A percentile compares a stretch with the other conserved stretches of the same genome.
Conservation (phyloP, 2,329 filamentous ascomycete species). For the Epichloe typhina region DNA sequence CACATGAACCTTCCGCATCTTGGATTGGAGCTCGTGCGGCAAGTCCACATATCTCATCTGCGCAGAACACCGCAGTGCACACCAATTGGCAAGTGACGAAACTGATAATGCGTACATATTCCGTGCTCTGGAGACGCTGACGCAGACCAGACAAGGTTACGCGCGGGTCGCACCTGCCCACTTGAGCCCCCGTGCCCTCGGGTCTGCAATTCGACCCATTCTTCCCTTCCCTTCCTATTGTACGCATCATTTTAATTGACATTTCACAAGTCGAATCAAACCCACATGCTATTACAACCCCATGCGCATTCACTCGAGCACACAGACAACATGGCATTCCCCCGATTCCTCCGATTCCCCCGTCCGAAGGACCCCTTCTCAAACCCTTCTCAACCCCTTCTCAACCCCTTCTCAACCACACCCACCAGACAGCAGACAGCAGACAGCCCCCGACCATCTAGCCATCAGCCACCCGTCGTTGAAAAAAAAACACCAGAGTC, state of each 20-base stretch:
- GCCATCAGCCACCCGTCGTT: slow-evolving; percentile 1
- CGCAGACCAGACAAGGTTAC: not conserved
- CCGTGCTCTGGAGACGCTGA: no score
- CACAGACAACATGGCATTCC: not conserved
- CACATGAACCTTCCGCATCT: no score
- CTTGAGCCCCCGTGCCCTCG: not conserved
- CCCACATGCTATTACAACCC: no score
- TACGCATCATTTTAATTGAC: no score
- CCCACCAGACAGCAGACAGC: no score
- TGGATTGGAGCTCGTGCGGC: no score
- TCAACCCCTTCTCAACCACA: not conserved
- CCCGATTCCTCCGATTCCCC: not conserved
- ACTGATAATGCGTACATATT: no score
- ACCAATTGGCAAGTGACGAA: no score
- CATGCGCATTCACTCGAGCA: no score
- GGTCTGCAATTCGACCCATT: not conserved
- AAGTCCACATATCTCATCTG: no score
- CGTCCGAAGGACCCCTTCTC: not conserved
- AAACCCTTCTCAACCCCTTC: not conserved
- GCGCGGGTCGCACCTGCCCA: not conserved
- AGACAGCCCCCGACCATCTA: not conserved
- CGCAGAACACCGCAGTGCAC: no score
- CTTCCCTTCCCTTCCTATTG: not conserved
- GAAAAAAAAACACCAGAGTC: not conserved
- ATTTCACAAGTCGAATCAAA: no score